Conservation (phyloP, 257 asterid species). For the Anisodus acutangulus region DNA sequence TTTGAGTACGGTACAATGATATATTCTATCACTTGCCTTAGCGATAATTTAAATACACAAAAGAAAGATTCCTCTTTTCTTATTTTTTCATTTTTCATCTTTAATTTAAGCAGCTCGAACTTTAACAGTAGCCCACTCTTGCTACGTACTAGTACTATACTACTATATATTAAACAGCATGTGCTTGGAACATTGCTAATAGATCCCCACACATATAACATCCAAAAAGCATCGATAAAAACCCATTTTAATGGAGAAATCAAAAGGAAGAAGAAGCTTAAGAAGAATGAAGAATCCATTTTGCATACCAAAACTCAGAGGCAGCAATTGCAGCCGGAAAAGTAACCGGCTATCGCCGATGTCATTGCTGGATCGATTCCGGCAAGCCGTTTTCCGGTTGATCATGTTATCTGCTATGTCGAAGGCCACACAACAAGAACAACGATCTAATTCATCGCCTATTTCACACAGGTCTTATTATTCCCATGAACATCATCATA, state of each 20-base stretch:
- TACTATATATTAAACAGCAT: slow-evolving; percentile 18
- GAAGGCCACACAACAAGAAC: slow-evolving; percentile 27
- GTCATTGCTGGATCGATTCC: slow-evolving; percentile 53
- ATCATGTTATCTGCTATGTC: slow-evolving; percentile 51
- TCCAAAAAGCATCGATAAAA: neutral
- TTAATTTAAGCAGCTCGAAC: slow-evolving; percentile 17
- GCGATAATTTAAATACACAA: neutral
- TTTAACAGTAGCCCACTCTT: neutral
- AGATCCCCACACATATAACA: neutral
- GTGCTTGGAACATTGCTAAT: neutral
- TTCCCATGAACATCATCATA: slow-evolving; percentile 39
- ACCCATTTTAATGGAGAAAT: slow-evolving; percentile 26
- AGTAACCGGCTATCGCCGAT: slow-evolving; percentile 36
- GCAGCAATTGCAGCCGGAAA: slow-evolving; percentile 33
- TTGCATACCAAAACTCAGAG: slow-evolving; percentile 40
- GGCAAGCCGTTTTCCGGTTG: slow-evolving; percentile 48
- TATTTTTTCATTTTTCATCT: neutral
- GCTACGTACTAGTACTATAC: neutral
- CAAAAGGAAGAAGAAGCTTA: slow-evolving; percentile 4
- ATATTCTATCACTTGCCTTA: neutral
- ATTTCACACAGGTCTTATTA: neutral
- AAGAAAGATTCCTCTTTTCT: neutral
- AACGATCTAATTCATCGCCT: neutral
- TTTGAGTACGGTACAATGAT: too few relatives aligned
- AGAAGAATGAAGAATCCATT: slow-evolving; percentile 39